Evolutionary conservation across 352 stramenopile species (phyloP).

Genomic region (Blastocystis hominis): DNA sequence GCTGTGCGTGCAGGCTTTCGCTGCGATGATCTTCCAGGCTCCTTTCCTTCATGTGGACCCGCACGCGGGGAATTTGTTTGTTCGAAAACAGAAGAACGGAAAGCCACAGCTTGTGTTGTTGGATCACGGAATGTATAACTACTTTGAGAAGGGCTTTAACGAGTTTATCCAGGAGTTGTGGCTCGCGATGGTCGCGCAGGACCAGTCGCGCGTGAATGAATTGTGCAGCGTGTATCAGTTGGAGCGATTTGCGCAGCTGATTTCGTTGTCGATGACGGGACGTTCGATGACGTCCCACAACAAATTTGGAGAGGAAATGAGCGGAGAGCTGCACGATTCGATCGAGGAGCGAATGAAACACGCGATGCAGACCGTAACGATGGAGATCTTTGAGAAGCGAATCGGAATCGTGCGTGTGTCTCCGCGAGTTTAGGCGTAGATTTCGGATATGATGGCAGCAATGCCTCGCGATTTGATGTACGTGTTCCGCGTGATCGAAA

Average conservation of each 20-base stretch:
- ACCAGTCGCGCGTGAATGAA: constrained; percentile 63
- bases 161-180: constrained; percentile 73
- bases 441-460: constrained; percentile 35
- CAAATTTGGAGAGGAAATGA: constrained; percentile 54
- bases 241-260: background rate
- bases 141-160: constrained; percentile 72
- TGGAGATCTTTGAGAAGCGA: constrained; percentile 14
- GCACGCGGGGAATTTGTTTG: constrained; percentile 52
- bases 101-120: constrained; percentile 71
- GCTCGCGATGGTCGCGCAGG: constrained; percentile 75
- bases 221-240: background rate
- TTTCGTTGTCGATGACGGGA: constrained; percentile 26
- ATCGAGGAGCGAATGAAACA: constrained; percentile 1
- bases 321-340: background rate
- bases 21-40: constrained; percentile 52
- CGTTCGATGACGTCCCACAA: constrained; percentile 6
- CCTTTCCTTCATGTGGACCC: constrained; percentile 46
- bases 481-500: constrained; percentile 44
- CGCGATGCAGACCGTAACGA: background rate
- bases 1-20: constrained; percentile 30
- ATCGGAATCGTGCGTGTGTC: background rate
- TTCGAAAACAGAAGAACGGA: background rate
- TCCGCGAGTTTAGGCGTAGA: background rate
- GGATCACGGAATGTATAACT: constrained; percentile 76
- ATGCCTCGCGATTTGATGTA: constrained; percentile 44